Percentiles rank a stretch among this genome's conserved stretches.
phyloP scores from a whole-genome alignment of 2,329 filamentous ascomycete genomes.

The Fusarium veterinarium region DNA sequence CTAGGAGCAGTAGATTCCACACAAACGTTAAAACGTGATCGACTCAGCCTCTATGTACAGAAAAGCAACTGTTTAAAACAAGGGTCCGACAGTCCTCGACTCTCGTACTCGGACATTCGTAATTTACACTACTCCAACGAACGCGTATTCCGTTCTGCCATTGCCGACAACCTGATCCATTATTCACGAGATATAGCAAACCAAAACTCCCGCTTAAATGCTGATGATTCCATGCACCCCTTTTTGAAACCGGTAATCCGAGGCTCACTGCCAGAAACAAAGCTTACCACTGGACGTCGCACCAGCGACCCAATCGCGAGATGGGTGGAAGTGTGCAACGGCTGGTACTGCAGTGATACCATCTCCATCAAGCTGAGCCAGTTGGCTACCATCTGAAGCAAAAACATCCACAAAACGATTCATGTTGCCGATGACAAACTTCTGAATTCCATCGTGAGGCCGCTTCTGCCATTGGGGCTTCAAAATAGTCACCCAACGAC shows the following conservation, averaged over 20 bases:
- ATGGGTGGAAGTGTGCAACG: constrained; percentile 90
- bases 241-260: neutral
- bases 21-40: constrained; percentile 19
- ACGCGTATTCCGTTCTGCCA: constrained; percentile 1
- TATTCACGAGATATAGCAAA: constrained; percentile 10
- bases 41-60: constrained; percentile 24
- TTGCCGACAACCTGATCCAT: constrained; percentile 8
- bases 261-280: constrained; percentile 83
- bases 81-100: neutral
- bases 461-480: constrained; percentile 89
- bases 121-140: neutral
- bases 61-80: constrained; percentile 2
- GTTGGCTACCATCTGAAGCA: constrained; percentile 81
- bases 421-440: constrained; percentile 96
- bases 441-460: constrained; percentile 82
- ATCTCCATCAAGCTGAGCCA: constrained; percentile 88
- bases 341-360: constrained; percentile 95
- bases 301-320: constrained; percentile 89
- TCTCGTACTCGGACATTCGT: constrained; percentile 16
- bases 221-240: neutral
- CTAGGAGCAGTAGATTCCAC: neutral
- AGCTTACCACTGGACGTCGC: constrained; percentile 93
- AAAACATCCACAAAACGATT: constrained; percentile 96
- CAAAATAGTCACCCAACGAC: constrained; percentile 86
- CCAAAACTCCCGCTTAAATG: constrained; percentile 38